Evolutionary conservation across 1,284 basidiomycete species (phyloP), one percentile per base, ranked within the genome.

Genomic region (Mrakiaceae sp.): DNA sequence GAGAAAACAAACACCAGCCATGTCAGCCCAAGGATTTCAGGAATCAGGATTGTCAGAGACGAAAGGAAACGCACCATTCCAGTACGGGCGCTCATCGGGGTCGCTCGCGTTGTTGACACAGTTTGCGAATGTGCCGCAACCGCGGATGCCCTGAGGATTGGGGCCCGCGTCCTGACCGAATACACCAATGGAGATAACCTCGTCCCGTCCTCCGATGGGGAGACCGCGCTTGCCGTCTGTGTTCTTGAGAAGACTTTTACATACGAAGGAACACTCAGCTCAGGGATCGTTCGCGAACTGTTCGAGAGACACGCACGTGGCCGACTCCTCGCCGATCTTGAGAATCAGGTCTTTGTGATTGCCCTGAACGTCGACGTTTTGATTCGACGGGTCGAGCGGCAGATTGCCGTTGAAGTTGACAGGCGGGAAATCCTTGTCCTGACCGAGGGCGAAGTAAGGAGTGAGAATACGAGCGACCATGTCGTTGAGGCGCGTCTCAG

Each of bases 391-490:
- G 48, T 63, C 62, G n/a, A 64, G 65, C 0, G 76, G 68, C 46
- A 71, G 83, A 4, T 42, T 12, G 39, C 6, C 47, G 27, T 47
- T 54, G 11, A 63, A 58, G 63, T 66, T 66, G 27, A 59, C 64
- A 43, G 61, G 66, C 83, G 86, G 86, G 73, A 81, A 88, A 50
- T 76, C 72, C 7, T 77, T 71, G 49, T 79, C 72, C 75, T 90
- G 88, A 16, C 79, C 79, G 27, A 83, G 75, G 48, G 80, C 78
- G 70, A 82, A 86, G 80, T 82, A 87, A 0, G 77, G 78, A 0
- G 83, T 83, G 51, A 87, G 74, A 68, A 87, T 82, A 12, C 74
- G 71, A 43, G 67, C 68, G 6, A 68, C 75, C 74, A 76, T 76
- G 60, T 80, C 79, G 58, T 78, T 75, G 12, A 80, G 71, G 47